Evolutionary conservation across 495 filamentous ascomycete genomes (phyloP).

Genomic region (Rhypophila decipiens): DNA sequence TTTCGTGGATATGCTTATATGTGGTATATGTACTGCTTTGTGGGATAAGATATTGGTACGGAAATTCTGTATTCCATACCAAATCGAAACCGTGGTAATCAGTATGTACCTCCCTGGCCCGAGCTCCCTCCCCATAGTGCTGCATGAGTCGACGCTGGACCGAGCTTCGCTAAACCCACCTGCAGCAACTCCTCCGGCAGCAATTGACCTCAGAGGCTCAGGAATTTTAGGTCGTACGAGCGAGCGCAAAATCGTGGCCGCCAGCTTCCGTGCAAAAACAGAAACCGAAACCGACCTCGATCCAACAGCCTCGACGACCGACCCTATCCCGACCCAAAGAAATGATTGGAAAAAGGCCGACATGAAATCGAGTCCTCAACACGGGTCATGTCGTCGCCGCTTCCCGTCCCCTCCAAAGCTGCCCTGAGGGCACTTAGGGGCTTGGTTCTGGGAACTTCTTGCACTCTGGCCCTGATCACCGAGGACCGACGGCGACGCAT

Average conservation of each 20-base stretch:
- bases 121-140: background rate
- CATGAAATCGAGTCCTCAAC: constrained; percentile 16
- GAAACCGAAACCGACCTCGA: constrained; percentile 1
- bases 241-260: too few relatives aligned
- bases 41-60: too few relatives aligned
- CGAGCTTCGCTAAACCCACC: background rate
- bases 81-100: too few relatives aligned
- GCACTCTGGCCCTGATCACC: constrained; percentile 45
- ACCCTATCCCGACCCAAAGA: background rate
- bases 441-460: constrained; percentile 46
- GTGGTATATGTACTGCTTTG: background rate
- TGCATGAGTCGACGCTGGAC: background rate
- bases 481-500: constrained; percentile 50
- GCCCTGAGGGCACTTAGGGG: constrained; percentile 47
- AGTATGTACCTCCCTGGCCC: too few relatives aligned
- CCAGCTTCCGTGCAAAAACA: background rate
- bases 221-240: background rate
- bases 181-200: background rate
- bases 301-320: background rate
- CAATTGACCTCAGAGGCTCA: background rate
- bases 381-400: constrained; percentile 33
- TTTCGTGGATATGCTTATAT: background rate
- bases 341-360: constrained; percentile 21
- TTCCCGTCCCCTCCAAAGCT: constrained; percentile 48
- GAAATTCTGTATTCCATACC: too few relatives aligned